Evolutionary conservation across 345 rosid species (phyloP).

Genomic region (Raphanus raphanistrum): DNA sequence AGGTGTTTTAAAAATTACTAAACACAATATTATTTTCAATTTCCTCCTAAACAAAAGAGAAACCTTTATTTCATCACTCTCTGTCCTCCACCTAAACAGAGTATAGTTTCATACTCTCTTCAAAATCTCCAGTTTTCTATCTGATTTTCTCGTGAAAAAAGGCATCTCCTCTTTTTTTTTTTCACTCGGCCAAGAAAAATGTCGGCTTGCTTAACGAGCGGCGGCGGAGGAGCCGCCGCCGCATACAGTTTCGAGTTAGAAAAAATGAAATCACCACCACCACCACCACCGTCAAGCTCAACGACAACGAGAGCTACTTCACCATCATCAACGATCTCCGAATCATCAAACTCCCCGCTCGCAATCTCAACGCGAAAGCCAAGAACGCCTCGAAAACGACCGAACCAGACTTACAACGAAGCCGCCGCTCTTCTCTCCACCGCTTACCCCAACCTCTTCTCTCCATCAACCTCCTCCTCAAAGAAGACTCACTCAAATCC

Average conservation of each 20-base stretch:
- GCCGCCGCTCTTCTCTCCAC: constrained; percentile 93
- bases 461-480: constrained; percentile 3
- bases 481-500: constrained; percentile 35
- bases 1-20: constrained; percentile 35
- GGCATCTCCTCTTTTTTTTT: neutral
- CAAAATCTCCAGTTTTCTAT: neutral
- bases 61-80: constrained; percentile 18
- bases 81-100: constrained; percentile 12
- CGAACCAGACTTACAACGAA: constrained; percentile 92
- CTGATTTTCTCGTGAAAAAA: neutral
- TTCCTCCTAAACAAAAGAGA: constrained; percentile 1
- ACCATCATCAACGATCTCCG: constrained; percentile 81
- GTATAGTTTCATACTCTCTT: neutral
- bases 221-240: constrained; percentile 65
- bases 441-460: constrained; percentile 78
- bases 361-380: constrained; percentile 86
- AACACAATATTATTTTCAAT: neutral
- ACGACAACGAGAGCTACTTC: constrained; percentile 54
- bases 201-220: constrained; percentile 70
- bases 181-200: constrained; percentile 40
- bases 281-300: constrained; percentile 54
- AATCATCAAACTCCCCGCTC: constrained; percentile 63
- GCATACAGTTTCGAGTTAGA: constrained; percentile 70
- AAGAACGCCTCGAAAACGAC: constrained; percentile 76
- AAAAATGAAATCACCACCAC: constrained; percentile 57